Conservation (phyloP, 2,329 filamentous ascomycete genomes). For the Ascochyta clinopodiicola region DNA sequence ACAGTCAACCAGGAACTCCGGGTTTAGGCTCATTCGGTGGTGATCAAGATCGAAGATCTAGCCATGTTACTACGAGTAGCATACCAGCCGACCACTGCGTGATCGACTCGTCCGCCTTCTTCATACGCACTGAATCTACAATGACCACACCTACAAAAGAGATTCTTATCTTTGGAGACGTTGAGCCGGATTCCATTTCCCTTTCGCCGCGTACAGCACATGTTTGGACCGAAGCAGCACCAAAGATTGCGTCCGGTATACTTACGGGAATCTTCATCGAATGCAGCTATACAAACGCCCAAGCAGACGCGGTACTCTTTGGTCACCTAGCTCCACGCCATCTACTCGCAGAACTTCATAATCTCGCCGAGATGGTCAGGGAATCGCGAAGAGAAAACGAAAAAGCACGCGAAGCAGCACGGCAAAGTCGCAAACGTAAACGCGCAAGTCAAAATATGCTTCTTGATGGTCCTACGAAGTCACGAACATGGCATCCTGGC, state of each 20-base stretch:
- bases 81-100: constrained; percentile 62
- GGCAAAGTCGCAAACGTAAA: constrained; percentile 68
- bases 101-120: constrained; percentile 90
- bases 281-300: constrained; percentile 87
- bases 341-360: constrained; percentile 77
- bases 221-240: constrained; percentile 88
- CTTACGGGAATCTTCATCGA: constrained; percentile 90
- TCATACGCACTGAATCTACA: constrained; percentile 74
- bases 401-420: constrained; percentile 37
- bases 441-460: constrained; percentile 54
- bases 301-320: constrained; percentile 78
- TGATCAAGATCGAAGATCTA: constrained; percentile 29
- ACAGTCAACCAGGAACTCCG: constrained; percentile 47
- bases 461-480: constrained; percentile 19
- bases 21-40: constrained; percentile 25
- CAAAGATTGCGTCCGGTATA: constrained; percentile 75
- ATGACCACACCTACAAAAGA: constrained; percentile 58
- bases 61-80: constrained; percentile 16
- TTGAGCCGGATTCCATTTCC: constrained; percentile 89
- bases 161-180: constrained; percentile 92
- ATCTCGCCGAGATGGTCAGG: constrained; percentile 74
- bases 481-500: constrained; percentile 21
- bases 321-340: constrained; percentile 88
- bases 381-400: constrained; percentile 51
- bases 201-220: constrained; percentile 78